Base-by-base conservation (phyloP, 805 yeast genomes). In the Zygosaccharomyces rouxii region DNA sequence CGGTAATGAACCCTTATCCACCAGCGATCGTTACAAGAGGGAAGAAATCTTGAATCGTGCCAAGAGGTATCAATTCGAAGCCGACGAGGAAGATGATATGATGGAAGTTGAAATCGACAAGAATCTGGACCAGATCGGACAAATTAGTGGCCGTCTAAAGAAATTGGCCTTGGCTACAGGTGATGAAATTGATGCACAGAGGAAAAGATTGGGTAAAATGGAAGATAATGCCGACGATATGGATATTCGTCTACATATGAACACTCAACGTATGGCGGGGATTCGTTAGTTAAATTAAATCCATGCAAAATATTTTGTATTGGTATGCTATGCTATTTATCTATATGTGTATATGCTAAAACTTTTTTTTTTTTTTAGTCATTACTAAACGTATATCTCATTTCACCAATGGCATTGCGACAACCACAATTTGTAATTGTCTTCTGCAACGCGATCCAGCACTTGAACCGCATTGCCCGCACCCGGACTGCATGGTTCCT, bases 31-130 rank as follows among this genome's bases (percentile, higher is more conserved):
- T 31, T 72, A 71, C 54, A 68, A 70, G 45, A 67, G 71, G 38
- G 68, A 71, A 37, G 65, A 64, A 42, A 61, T 63, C 29, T 49
- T 68, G 44, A 59, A 73, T 14, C 82, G 80, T 33, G 85, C 95
- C 2, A 71, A 79, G 49, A 71, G 80, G 55, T 89, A 84, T 68
- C 87, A 86, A 59, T 86, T 88, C 58, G 97, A 89, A 62, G 86
- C 85, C 42, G 97, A 92, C 67, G 81, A 82, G 43, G 97, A 92
- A 64, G 98, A 94, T 67, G 96, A 89, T 59, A 94, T 83, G 56
- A 79, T 89, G 79, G 98, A 92, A 63, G 79, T 84, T 53, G 96
- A 90, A 67, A 80, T 89, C 56, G 90, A 89, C 46, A 71, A 78
- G 54, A 94, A 94, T 60, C 72, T 92, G 66, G 90, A 86, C 58